A percentile compares a stretch with the other conserved stretches of the same genome.
phyloP scores from a whole-genome alignment of 1,139 yeast genomes.

The Blastobotrys raffinosifermentans region DNA sequence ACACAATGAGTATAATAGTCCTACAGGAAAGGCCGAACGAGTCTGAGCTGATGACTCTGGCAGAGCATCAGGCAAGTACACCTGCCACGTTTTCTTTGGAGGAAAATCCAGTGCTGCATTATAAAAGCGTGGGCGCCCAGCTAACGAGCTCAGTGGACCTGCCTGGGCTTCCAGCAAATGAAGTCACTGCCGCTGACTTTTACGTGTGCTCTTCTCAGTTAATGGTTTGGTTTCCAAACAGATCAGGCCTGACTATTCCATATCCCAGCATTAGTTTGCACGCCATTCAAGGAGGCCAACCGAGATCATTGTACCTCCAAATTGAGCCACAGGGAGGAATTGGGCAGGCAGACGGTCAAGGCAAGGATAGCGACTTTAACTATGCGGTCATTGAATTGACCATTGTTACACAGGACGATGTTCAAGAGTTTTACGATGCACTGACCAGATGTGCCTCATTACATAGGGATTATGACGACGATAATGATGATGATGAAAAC shows the following conservation, averaged over 20 bases:
- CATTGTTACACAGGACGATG: conserved; percentile 13
- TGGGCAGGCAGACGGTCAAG: conserved; percentile 5
- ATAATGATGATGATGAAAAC: conserved; percentile 31
- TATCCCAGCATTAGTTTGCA: conserved; percentile 27
- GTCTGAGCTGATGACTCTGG: conserved; percentile 25
- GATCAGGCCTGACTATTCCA: conserved; percentile 21
- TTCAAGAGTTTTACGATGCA: conserved; percentile 29
- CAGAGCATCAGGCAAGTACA: conserved; percentile 31
- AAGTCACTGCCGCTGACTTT: conserved; percentile 13
- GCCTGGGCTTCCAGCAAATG: conserved; percentile 5
- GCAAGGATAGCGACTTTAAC: conserved; percentile 9
- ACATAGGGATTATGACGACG: conserved; percentile 25
- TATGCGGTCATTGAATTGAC: conserved; percentile 16
- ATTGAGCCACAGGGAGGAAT: conserved; percentile 13
- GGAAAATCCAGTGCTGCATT: conserved; percentile 30
- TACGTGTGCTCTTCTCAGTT: conserved; percentile 21
- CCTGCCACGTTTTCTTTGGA: conserved; percentile 33
- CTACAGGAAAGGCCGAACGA: conserved; percentile 21
- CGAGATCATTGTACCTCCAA: conserved; percentile 22
- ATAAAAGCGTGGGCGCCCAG: conserved; percentile 12
- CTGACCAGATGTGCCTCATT: conserved; percentile 57
- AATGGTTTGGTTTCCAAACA: conserved; percentile 21
- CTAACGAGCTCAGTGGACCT: conserved; percentile 12
- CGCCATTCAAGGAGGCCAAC: conserved; percentile 22
- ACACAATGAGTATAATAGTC: conserved; percentile 7